Base-by-base conservation (phyloP, 441 rosid genomes). In the Gossypium davidsonii region DNA sequence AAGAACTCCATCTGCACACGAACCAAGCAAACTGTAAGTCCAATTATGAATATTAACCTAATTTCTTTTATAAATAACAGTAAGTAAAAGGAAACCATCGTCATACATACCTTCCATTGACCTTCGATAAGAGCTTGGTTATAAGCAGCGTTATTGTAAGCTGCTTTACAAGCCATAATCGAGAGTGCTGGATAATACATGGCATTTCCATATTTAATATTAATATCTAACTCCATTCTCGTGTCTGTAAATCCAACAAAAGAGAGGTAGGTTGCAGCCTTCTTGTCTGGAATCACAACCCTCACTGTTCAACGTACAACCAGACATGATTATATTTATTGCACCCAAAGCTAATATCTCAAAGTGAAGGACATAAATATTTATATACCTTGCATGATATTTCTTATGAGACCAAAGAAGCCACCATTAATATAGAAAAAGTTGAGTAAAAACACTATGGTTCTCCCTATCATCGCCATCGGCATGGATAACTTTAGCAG, bases 91-190 rank as follows among this genome's bases (percentile, higher is more conserved):
- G 23, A 20, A 56, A 21, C 5, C 10, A 52, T 52, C 21, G 23
- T 8, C 23, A 10, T 56, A 56, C 60, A 1, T 42, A 89, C 88
- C 85, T 85, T 68, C 93, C 91, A 89, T 31, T 70, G 60, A 70
- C 81, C 57, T 23, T 42, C 53, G 67, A 89, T 83, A 0, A 79
- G 74, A 6, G 81, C 58, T 77, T 78, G 59, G 56, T 81, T 74
- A 53, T 75, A 80, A 65, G 83, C 76, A 71, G 65, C 52, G 69
- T 80, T 87, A 76, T 89, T 88, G 58, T 85, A 87, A 3, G 86
- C 62, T 21, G 85, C 18, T 76, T 89, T 85, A 8, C 85, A 39
- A 64, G 93, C 88, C 93, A 87, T 89, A 0, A 79, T 74, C 17
- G 85, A 79, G 28, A 89, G 80, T 74, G 82, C 76, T 49, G 83